Base-by-base conservation (phyloP, 345 rosid genomes). In the Syzygium oleosum region DNA sequence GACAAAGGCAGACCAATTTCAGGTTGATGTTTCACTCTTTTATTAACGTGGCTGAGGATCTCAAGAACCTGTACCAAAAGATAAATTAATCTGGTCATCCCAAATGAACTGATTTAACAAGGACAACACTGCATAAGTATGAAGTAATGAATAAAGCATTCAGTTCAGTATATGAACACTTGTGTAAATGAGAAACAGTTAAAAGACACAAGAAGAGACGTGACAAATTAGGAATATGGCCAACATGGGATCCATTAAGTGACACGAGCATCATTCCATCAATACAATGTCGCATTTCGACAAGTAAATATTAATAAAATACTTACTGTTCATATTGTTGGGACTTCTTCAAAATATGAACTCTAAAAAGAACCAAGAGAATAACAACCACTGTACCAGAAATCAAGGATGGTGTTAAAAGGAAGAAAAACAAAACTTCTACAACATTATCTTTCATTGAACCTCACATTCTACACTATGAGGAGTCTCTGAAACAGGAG, bases 31-130 rank as follows among this genome's bases (percentile, higher is more conserved):
- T 96, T 97, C 91, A 97, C 98, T 93, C 99, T 94, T 93, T 95
- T 96, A 93, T 97, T 97, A 88, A 96, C 99, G 88, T 97, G 99
- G 91, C 98, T 95, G 90, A 97, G 88, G 85, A 97, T 95, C 92
- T 97, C 99, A 88, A 97, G 98, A 91, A 96, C 99, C 99, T 97
- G 92, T 19, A 53, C 90, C 56, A 51, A 77, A 16, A 80, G 63
- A 46, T 2, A 46, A 21, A 87, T n/a, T 59, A 85, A 56, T 31
- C 83, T 73, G 83, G 83, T 73, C 15, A 73, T 73, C 7, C 80
- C 80, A 54, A 13, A 65, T 52, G 15, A 63, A 41, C 56, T 54
- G 19, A 34, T 87, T 29, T 80, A 85, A 61, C 68, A 38, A 59
- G 31, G 21, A 46, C 52, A 59, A 86, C 54, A 46, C 51, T 27